Conservation (phyloP, 192 early-diverging fungal genomes). For the Mortierella hygrophila region DNA sequence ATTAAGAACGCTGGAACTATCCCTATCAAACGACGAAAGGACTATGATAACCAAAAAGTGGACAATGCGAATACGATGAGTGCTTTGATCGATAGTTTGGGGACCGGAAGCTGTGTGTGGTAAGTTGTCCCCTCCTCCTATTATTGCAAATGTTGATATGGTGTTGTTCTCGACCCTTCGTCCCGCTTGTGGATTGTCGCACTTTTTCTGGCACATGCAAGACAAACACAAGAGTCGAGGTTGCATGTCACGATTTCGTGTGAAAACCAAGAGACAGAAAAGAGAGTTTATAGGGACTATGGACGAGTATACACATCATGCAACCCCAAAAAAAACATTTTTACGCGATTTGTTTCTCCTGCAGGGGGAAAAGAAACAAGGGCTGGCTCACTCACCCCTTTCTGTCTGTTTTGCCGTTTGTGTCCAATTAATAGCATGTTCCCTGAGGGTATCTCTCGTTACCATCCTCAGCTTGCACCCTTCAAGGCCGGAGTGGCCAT, state of each 20-base stretch:
- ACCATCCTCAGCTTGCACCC: constrained; percentile 50
- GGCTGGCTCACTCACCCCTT: neutral
- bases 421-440: constrained; percentile 38
- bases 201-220: neutral
- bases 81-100: constrained; percentile 36
- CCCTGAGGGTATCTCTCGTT: constrained; percentile 55
- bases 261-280: neutral
- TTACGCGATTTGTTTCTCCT: neutral
- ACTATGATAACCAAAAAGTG: constrained; percentile 44
- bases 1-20: constrained; percentile 55
- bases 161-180: neutral
- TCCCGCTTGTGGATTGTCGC: constrained; percentile 2
- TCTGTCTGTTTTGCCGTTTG: neutral
- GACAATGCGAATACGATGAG: constrained; percentile 28
- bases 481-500: constrained; percentile 58
- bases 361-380: neutral
- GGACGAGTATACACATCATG: neutral
- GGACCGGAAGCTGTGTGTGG: constrained; percentile 44
- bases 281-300: neutral
- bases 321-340: neutral
- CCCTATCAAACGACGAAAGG: constrained; percentile 55
- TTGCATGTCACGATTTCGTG: neutral
- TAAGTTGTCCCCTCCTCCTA: constrained; percentile 6
- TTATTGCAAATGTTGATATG: neutral
- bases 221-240: neutral